phyloP scores from a whole-genome alignment of 495 filamentous ascomycete genomes.

The Aeminium ludgeri region DNA sequence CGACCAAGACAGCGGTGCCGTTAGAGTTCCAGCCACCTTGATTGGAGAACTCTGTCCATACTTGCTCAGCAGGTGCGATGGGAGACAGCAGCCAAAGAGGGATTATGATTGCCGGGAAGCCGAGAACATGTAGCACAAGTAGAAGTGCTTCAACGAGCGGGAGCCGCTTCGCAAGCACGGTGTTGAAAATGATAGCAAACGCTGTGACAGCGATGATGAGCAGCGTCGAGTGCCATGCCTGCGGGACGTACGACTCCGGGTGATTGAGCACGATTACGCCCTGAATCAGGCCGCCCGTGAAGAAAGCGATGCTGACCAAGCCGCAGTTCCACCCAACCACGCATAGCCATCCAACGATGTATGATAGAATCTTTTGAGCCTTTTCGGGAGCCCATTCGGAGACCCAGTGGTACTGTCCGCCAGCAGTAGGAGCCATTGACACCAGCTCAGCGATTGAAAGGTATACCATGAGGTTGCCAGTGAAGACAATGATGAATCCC shows the following conservation, averaged over 20 bases:
- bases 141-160: conserved; percentile 11
- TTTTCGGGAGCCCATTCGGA: conserved; percentile 10
- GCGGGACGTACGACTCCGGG: conserved; percentile 1
- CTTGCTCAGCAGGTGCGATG: conserved; percentile 10
- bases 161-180: conserved; percentile 1
- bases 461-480: conserved; percentile 5
- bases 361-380: conserved; percentile 9
- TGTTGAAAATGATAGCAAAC: conserved; percentile 12
- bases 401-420: conserved; percentile 11
- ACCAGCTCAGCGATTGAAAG: conserved; percentile 10
- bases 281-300: conserved; percentile 26
- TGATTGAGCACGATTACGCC: conserved; percentile 11
- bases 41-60: conserved; percentile 18
- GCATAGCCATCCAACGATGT: conserved; percentile 23
- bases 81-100: conserved; percentile 20
- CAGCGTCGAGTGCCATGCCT: conserved; percentile 11
- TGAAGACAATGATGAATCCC: conserved; percentile 5
- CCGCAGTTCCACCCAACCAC: conserved; percentile 25
- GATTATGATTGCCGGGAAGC: conserved; percentile 14
- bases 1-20: conserved; percentile 9
- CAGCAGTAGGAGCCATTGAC: conserved; percentile 8
- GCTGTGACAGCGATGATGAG: conserved; percentile 5
- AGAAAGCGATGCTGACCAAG: conserved; percentile 21
- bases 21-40: conserved; percentile 17
- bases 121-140: conserved; percentile 9